Evolutionary conservation across 306 rosid species (phyloP), one percentile per base, ranked within the genome.

Genomic region (Citrullus amarus): DNA sequence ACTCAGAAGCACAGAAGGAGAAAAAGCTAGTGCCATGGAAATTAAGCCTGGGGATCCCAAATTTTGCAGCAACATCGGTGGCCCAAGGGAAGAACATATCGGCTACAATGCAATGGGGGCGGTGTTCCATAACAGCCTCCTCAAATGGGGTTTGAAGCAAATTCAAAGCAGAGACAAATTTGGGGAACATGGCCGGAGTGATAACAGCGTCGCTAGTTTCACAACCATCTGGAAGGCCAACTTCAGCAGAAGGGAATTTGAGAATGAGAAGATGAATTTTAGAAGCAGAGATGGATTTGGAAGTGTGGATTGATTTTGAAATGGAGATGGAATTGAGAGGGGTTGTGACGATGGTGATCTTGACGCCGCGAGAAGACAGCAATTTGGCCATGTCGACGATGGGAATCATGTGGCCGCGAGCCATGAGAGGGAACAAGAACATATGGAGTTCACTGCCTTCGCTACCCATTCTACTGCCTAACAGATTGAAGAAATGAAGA

Each of bases 21-120:
- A 90, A 86, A 63, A 81, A 88, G 2, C 93, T 57, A 6, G 81
- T 51, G 0, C 91, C 94, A 14, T 86, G 86, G 30, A 93, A 93
- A 60, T 80, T 83, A 17, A 91, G 34, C 84, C 90, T 83, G 0
- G 94, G 97, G 76, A 93, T 87, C 0, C 80, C 82, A 20, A 81
- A 80, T 36, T 85, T 88, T 0, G 82, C 82, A 1, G 93, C 91
- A 2, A 84, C 84, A 32, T 89, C 88, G 0, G 69, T 66, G 1
- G 84, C 70, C 89, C 89, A 88, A 1, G 91, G 88, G 69, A 78
- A 89, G 68, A 86, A 78, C 48, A 55, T 41, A 80, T 86, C 96
- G 1, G 89, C 89, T 3, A 89, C 61, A 2, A 92, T 25, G 44
- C 91, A 85, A 25, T 79, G 50, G 0, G 97, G 93, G 0, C 59